Percentiles rank a stretch among this genome's conserved stretches.
These are phyloP conservation scores for Psilocybe tampanensis DNA, from an alignment of 768 basidiomycete species.

Conservation along the genomic window DNA sequence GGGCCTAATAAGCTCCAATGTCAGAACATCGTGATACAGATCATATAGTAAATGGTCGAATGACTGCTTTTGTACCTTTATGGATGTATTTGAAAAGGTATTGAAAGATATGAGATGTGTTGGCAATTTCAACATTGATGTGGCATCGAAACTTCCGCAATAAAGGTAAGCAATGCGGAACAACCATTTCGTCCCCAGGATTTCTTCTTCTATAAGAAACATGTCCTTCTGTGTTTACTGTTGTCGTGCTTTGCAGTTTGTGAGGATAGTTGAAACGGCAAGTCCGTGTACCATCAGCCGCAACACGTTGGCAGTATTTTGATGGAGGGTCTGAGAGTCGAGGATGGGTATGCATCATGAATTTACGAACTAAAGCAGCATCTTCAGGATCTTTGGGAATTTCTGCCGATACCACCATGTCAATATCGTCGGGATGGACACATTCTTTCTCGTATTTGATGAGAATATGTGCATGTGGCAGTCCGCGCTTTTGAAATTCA, in stretches of 20 bases:
- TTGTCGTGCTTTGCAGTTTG: constrained; percentile 18
- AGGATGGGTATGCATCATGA: constrained; percentile 38
- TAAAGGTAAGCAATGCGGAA: constrained; percentile 27
- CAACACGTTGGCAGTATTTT: constrained; percentile 28
- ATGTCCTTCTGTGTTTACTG: constrained; percentile 27
- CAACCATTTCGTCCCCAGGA: constrained; percentile 28
- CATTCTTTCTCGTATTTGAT: constrained; percentile 29
- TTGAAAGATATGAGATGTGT: constrained; percentile 32
- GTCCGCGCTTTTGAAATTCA: constrained; percentile 47
- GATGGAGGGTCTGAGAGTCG: constrained; percentile 7
- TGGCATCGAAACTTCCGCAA: constrained; percentile 33
- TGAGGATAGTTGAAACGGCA: constrained; percentile 28
- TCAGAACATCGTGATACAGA: background rate
- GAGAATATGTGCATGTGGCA: no score
- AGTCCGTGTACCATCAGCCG: constrained; percentile 10
- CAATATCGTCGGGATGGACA: constrained; percentile 26
- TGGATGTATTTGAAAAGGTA: constrained; percentile 44
- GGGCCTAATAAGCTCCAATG: constrained; percentile 2
- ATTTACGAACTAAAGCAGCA: constrained; percentile 25
- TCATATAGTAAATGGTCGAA: background rate
- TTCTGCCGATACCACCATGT: constrained; percentile 34
- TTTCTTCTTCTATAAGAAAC: constrained; percentile 28
- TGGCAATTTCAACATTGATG: constrained; percentile 37
- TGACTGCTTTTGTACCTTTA: constrained; percentile 37
- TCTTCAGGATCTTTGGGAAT: constrained; percentile 29